A percentile compares a stretch with the other conserved stretches of the same genome.
These are phyloP conservation scores for Sporothrix curviconia DNA, from an alignment of 2,329 filamentous ascomycete genomes.

Conservation along the genomic window DNA sequence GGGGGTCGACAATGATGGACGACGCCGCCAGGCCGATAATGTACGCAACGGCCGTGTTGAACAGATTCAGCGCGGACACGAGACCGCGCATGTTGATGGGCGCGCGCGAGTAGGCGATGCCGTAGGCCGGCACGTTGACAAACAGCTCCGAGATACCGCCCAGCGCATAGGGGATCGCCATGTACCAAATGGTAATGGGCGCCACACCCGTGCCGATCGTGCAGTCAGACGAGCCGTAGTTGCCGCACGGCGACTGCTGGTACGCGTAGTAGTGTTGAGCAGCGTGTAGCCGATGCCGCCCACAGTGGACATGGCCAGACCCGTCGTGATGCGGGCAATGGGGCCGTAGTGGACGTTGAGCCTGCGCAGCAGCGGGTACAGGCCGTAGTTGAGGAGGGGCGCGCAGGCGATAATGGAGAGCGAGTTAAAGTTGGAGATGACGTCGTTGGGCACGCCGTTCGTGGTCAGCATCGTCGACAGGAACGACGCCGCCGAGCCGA, in stretches of 20 bases:
- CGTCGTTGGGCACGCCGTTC: constrained; percentile 68
- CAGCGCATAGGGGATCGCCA: constrained; percentile 47
- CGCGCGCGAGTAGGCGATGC: constrained; percentile 58
- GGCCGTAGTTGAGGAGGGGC: constrained; percentile 57
- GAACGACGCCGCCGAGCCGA: constrained; percentile 43
- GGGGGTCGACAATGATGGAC: constrained; percentile 41
- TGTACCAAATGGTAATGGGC: constrained; percentile 48
- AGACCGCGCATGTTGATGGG: constrained; percentile 71
- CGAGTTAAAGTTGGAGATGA: constrained; percentile 68
- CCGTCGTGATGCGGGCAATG: constrained; percentile 65
- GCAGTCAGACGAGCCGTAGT: constrained; percentile 34
- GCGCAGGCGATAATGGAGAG: constrained; percentile 69
- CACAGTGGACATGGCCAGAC: constrained; percentile 42
- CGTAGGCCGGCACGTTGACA: constrained; percentile 45
- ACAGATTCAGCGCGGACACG: constrained; percentile 60
- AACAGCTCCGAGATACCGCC: constrained; percentile 47
- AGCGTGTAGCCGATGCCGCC: constrained; percentile 38
- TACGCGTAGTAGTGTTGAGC: constrained; percentile 38
- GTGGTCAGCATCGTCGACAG: constrained; percentile 42
- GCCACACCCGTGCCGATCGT: constrained; percentile 31
- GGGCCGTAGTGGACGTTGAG: constrained; percentile 61
- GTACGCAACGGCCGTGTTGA: constrained; percentile 61
- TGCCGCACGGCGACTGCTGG: constrained; percentile 35
- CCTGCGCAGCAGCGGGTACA: constrained; percentile 63
- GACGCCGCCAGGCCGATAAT: constrained; percentile 58